phyloP scores from a whole-genome alignment of 371 early-diverging fungal species.

The Dinochytrium kinnereticum region DNA sequence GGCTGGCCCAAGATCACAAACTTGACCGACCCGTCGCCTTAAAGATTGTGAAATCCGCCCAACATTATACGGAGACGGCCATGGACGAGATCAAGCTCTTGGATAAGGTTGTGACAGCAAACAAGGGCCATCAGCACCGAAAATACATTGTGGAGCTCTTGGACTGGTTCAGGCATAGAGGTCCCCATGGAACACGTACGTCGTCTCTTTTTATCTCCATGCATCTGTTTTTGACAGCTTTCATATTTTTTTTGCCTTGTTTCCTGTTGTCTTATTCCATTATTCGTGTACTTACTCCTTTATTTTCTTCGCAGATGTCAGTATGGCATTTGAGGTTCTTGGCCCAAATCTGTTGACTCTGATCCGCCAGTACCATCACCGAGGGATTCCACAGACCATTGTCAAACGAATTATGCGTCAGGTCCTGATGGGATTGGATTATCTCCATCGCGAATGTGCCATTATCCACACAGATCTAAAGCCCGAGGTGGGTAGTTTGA shows the following conservation, averaged over 20 bases:
- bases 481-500: conserved; percentile 66
- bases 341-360: conserved; percentile 93
- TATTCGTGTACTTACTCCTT: too few species aligned
- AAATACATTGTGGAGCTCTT: conserved; percentile 80
- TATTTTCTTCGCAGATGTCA: too few species aligned
- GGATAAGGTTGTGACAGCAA: conserved; percentile 74
- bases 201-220: background rate
- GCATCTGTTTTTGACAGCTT: background rate
- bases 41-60: conserved; percentile 95
- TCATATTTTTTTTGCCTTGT: too few species aligned
- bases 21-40: conserved; percentile 85
- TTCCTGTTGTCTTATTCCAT: too few species aligned
- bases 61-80: conserved; percentile 95
- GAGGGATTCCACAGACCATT: conserved; percentile 83
- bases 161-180: conserved; percentile 87
- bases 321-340: conserved; percentile 97
- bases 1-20: conserved; percentile 85
- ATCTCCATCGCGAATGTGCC: conserved; percentile 93
- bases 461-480: conserved; percentile 99
- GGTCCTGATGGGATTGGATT: conserved; percentile 88
- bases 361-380: conserved; percentile 71
- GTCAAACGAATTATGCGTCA: conserved; percentile 90
- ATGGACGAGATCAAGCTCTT: conserved; percentile 93
- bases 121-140: conserved; percentile 63
- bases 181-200: conserved; percentile 84